These are phyloP conservation scores for Saccharata proteae DNA, from an alignment of 2,329 filamentous ascomycete species.

Conservation along the genomic window DNA sequence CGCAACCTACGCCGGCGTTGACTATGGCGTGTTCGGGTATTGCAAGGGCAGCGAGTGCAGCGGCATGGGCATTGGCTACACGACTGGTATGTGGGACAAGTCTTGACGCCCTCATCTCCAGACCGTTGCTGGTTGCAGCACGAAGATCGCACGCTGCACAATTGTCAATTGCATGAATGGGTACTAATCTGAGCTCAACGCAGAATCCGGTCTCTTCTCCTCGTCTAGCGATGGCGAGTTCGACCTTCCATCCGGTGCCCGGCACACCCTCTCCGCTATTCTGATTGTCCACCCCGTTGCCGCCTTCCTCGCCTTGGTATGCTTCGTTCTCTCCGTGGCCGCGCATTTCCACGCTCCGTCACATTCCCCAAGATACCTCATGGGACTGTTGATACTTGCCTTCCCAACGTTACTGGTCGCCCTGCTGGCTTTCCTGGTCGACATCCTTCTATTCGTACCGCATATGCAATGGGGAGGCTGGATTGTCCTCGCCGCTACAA, in stretches of 20 bases:
- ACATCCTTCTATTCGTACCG: conserved; percentile 87
- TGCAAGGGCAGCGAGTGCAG: conserved; percentile 59
- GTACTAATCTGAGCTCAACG: background rate
- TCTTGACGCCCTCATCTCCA: background rate
- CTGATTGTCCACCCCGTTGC: conserved; percentile 89
- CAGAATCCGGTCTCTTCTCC: conserved; percentile 35
- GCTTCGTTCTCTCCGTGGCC: conserved; percentile 65
- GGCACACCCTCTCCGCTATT: conserved; percentile 67
- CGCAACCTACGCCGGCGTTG: conserved; percentile 61
- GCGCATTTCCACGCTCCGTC: conserved; percentile 80
- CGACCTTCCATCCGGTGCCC: conserved; percentile 51
- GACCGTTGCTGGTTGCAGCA: background rate
- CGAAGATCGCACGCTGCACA: background rate
- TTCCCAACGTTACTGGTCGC: conserved; percentile 75
- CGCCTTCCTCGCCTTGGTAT: conserved; percentile 71
- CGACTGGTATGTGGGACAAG: conserved; percentile 63
- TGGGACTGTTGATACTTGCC: conserved; percentile 73
- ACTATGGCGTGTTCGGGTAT: conserved; percentile 88
- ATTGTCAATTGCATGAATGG: too few species aligned
- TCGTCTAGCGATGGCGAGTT: conserved; percentile 40
- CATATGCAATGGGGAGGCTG: conserved; percentile 92
- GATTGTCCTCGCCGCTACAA: conserved; percentile 78
- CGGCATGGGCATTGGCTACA: conserved; percentile 71
- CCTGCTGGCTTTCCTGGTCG: conserved; percentile 79
- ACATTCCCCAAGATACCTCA: conserved; percentile 79